Percentiles rank a stretch among this genome's conserved stretches.
Evolutionary conservation across 345 rosid species (phyloP).

Genomic region (Lagerstroemia speciosa): DNA sequence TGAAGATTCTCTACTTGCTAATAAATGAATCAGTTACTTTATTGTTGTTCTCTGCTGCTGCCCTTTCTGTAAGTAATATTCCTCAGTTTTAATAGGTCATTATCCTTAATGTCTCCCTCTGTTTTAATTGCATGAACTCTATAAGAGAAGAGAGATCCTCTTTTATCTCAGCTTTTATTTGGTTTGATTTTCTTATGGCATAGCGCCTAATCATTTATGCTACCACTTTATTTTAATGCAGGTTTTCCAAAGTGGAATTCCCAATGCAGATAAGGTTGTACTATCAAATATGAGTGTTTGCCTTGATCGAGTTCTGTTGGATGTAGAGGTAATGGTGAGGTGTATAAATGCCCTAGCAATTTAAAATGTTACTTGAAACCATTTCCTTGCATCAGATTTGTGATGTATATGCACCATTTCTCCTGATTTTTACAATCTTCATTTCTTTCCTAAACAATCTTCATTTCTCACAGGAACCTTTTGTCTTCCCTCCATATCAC

Average conservation of each 20-base stretch:
- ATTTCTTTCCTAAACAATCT: neutral
- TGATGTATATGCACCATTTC: neutral
- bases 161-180: neutral
- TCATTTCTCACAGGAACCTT: slow-evolving; percentile 70
- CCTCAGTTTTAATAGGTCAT: neutral
- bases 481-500: slow-evolving; percentile 67
- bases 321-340: slow-evolving; percentile 56
- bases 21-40: neutral
- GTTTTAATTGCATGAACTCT: neutral
- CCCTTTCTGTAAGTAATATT: neutral
- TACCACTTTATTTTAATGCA: slow-evolving; percentile 16
- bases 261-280: slow-evolving; percentile 50
- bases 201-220: neutral
- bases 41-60: neutral
- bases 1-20: neutral
- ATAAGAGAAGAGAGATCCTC: neutral
- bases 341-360: neutral
- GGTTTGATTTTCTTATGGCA: neutral
- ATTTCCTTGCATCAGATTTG: neutral
- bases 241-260: slow-evolving; percentile 65
- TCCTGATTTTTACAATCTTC: neutral
- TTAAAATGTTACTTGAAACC: neutral
- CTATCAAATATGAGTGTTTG: slow-evolving; percentile 75
- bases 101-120: neutral
- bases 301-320: slow-evolving; percentile 69